These are phyloP conservation scores for Xylariomycetidae sp. DNA, from an alignment of 2,329 filamentous ascomycete species.

Conservation along the genomic window DNA sequence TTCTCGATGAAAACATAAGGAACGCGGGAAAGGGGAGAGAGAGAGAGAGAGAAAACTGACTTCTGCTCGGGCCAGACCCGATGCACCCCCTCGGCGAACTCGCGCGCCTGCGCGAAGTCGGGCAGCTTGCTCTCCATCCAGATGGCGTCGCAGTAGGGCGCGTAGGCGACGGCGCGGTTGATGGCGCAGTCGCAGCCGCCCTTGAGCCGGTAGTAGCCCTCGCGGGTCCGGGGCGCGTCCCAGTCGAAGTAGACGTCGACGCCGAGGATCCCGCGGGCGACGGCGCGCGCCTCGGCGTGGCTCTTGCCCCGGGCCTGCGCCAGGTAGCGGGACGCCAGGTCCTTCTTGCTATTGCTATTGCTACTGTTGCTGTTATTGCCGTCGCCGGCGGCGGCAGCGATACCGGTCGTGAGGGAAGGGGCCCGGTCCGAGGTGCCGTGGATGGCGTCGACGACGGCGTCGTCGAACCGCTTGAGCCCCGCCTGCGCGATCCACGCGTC, in stretches of 20 bases:
- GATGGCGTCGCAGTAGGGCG: conserved; percentile 90
- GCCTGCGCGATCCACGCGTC: conserved; percentile 80
- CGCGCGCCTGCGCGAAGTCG: conserved; percentile 83
- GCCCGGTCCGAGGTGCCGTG: no score
- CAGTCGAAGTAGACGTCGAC: conserved; percentile 88
- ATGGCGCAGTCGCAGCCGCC: conserved; percentile 89
- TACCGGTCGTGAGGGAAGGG: conserved; percentile 47
- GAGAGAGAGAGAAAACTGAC: conserved; percentile 46
- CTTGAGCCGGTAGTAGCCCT: conserved; percentile 91
- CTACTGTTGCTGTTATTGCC: no score
- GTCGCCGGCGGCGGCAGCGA: conserved; percentile 62
- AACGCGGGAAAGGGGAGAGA: not conserved
- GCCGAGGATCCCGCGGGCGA: conserved; percentile 74
- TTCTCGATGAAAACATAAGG: no score
- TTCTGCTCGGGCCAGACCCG: conserved; percentile 95
- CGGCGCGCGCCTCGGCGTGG: conserved; percentile 73
- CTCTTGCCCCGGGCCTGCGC: conserved; percentile 73
- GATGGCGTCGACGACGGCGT: conserved; percentile 82
- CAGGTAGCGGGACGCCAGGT: conserved; percentile 63
- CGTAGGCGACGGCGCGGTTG: conserved; percentile 86
- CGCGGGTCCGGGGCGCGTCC: conserved; percentile 87
- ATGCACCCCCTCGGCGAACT: conserved; percentile 92
- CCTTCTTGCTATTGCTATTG: no score
- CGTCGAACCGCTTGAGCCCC: conserved; percentile 80
- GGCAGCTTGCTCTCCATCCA: conserved; percentile 99